These are phyloP conservation scores for Scopulariopsis brevicaulis DNA, from an alignment of 2,329 filamentous ascomycete genomes.

Conservation along the genomic window DNA sequence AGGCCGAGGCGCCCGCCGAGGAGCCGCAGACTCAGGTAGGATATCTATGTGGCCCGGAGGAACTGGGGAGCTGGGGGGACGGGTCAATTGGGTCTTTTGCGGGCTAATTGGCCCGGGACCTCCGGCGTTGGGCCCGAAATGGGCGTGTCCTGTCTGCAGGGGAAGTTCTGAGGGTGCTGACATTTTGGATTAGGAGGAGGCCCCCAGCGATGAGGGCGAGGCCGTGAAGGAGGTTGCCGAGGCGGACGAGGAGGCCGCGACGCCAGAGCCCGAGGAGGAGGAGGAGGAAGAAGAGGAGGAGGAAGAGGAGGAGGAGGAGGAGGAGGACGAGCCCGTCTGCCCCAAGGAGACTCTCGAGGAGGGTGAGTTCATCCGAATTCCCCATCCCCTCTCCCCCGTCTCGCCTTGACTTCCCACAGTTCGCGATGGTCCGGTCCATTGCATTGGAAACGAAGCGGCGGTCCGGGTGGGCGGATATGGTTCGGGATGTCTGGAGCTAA, in stretches of 20 bases:
- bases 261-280: conserved; percentile 35
- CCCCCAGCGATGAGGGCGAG: conserved; percentile 43
- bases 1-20: conserved; percentile 59
- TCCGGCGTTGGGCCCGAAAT: neutral
- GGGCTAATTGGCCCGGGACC: neutral
- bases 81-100: neutral
- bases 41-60: neutral
- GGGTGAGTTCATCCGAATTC: conserved; percentile 48
- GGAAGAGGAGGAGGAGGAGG: conserved; percentile 59
- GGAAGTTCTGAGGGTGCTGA: neutral
- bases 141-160: neutral
- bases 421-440: neutral
- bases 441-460: neutral
- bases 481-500: conserved; percentile 5
- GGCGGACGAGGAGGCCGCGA: conserved; percentile 24
- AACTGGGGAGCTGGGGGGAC: neutral
- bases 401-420: neutral
- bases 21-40: conserved; percentile 31
- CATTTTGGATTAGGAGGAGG: conserved; percentile 20
- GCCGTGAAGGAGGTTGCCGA: conserved; percentile 12
- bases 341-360: conserved; percentile 82
- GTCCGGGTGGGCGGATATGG: neutral
- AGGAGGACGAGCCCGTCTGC: conserved; percentile 78
- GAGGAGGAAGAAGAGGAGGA: conserved; percentile 46
- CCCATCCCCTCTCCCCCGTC: neutral